Conservation (phyloP, 179 eudicot species). For the Vitellaria paradoxa region DNA sequence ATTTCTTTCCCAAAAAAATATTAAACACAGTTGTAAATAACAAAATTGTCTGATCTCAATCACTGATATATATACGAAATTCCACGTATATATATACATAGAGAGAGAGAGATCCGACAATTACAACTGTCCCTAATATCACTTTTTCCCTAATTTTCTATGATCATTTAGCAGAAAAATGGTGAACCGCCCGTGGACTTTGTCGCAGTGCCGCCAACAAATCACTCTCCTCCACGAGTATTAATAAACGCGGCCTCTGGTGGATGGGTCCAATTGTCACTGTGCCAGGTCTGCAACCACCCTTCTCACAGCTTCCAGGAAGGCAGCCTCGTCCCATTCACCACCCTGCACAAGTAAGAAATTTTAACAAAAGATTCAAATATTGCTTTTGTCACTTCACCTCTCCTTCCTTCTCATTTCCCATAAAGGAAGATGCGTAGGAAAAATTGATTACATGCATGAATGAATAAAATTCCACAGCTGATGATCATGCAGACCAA, state of each 20-base stretch:
- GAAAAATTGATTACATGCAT: background rate
- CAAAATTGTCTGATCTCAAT: too few relatives aligned
- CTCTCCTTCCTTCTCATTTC: constrained; percentile 16
- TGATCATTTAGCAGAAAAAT: background rate
- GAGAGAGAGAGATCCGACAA: too few relatives aligned
- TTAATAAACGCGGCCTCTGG: background rate
- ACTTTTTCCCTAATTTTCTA: background rate
- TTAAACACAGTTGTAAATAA: too few relatives aligned
- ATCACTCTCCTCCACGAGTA: background rate
- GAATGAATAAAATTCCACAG: background rate
- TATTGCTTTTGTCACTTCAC: background rate
- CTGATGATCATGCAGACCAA: background rate
- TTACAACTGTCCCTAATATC: too few relatives aligned
- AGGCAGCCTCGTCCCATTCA: constrained; percentile 62
- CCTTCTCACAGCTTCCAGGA: constrained; percentile 65
- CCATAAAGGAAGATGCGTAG: background rate
- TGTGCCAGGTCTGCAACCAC: constrained; percentile 44
- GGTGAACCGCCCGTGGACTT: background rate
- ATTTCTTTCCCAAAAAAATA: too few relatives aligned
- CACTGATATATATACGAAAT: too few relatives aligned
- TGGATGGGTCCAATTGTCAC: constrained; percentile 8
- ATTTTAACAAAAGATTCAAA: background rate
- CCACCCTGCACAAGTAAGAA: constrained; percentile 18
- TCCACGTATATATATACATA: too few relatives aligned
- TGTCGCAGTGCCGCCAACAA: background rate